Percentiles rank a stretch among this genome's conserved stretches.
phyloP scores from a whole-genome alignment of 2,329 filamentous ascomycete genomes.

The Fonsecaea nubica region DNA sequence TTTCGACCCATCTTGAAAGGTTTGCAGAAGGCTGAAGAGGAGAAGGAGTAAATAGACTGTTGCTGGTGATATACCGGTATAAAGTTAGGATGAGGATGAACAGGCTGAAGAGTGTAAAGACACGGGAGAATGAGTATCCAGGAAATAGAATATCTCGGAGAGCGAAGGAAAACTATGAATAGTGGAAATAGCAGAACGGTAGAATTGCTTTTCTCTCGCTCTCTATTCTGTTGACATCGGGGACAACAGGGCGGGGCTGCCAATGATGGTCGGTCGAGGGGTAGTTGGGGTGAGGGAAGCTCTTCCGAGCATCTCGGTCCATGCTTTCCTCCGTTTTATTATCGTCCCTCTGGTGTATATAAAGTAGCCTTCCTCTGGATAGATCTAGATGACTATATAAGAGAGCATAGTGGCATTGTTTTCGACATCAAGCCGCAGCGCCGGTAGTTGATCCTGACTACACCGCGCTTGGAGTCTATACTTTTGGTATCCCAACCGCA shows the following conservation, averaged over 20 bases:
- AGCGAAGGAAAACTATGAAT: conserved; percentile 3
- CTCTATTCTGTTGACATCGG: conserved; percentile 33
- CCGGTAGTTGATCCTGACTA: neutral
- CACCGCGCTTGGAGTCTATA: neutral
- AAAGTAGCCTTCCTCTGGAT: neutral
- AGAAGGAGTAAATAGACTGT: neutral
- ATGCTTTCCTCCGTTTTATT: conserved; percentile 20
- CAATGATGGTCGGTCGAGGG: conserved; percentile 24
- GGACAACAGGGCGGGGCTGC: conserved; percentile 23
- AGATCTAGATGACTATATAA: neutral
- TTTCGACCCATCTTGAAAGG: conserved; percentile 80
- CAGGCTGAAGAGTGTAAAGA: neutral
- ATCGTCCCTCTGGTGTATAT: conserved; percentile 5
- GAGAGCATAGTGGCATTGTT: neutral
- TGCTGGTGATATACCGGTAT: neutral
- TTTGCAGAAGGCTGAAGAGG: neutral
- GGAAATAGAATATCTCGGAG: neutral
- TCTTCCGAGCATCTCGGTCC: conserved; percentile 26
- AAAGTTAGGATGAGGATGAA: neutral
- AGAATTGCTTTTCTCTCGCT: neutral
- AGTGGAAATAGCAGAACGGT: neutral
- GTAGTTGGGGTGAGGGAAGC: conserved; percentile 19
- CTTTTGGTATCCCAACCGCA: neutral
- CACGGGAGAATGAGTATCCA: conserved; percentile 2
- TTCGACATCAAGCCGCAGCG: neutral